Evolutionary conservation across 179 eudicot genomes (phyloP).

Genomic region (Gypsophila paniculata): DNA sequence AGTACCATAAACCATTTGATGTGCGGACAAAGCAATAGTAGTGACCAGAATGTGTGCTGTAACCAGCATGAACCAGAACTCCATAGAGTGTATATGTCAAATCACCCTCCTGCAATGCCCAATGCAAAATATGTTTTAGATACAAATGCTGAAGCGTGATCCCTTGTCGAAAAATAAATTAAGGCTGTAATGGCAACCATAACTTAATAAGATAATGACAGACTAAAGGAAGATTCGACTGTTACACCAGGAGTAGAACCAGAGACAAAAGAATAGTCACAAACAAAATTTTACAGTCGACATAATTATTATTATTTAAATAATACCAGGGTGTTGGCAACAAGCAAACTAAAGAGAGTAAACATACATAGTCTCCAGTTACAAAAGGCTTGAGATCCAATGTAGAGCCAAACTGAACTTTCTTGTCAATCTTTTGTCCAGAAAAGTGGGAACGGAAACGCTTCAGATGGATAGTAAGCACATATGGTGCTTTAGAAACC

Average conservation of each 20-base stretch:
- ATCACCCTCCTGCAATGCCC: constrained; percentile 64
- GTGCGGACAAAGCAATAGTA: constrained; percentile 91
- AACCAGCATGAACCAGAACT: constrained; percentile 91
- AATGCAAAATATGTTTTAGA: neutral
- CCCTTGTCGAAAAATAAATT: neutral
- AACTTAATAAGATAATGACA: neutral
- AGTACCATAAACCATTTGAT: constrained; percentile 90
- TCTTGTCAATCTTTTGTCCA: constrained; percentile 83
- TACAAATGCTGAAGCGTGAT: neutral
- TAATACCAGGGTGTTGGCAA: neutral
- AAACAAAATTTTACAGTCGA: neutral
- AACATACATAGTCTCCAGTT: constrained; percentile 70
- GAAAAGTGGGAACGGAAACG: constrained; percentile 68
- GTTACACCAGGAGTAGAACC: neutral
- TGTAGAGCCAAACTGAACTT: constrained; percentile 59
- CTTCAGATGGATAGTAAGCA: constrained; percentile 80
- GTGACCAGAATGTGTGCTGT: constrained; percentile 97
- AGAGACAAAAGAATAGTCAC: neutral
- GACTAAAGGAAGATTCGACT: neutral
- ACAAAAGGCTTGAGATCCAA: constrained; percentile 87
- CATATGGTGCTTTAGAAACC: constrained; percentile 72
- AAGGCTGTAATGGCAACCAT: neutral
- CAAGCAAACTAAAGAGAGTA: constrained; percentile 7
- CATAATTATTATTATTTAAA: neutral
- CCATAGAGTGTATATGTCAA: constrained; percentile 90